Conservation (phyloP, 192 early-diverging fungal species). For the Rhizophagus prolifer region DNA sequence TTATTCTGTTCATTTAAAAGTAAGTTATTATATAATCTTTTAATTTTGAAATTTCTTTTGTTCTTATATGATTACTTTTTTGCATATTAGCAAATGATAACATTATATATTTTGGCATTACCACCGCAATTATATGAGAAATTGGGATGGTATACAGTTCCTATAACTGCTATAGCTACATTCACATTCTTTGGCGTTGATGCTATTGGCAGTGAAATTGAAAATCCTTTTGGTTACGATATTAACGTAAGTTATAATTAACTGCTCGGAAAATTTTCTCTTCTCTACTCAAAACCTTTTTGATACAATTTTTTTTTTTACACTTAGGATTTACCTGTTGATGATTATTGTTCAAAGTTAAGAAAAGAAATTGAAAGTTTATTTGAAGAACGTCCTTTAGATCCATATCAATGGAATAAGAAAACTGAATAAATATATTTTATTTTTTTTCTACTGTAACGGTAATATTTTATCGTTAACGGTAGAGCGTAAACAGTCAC, state of each 20-base stretch:
- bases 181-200: slow-evolving; percentile 56
- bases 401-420: not conserved
- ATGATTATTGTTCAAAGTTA: slow-evolving; percentile 46
- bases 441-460: too few relatives aligned
- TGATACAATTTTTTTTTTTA: not conserved
- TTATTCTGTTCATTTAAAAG: slow-evolving; percentile 69
- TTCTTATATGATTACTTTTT: not conserved
- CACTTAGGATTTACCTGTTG: slow-evolving; percentile 42
- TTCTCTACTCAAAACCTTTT: not conserved
- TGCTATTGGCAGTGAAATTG: slow-evolving; percentile 49
- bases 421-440: not conserved
- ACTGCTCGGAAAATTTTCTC: too few relatives aligned
- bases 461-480: too few relatives aligned
- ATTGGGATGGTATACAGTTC: slow-evolving; percentile 39
- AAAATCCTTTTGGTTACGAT: slow-evolving; percentile 57
- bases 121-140: slow-evolving; percentile 38
- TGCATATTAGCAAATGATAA: slow-evolving; percentile 38
- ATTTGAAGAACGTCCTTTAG: not conserved
- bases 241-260: slow-evolving; percentile 32
- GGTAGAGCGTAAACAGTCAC: too few relatives aligned
- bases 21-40: slow-evolving; percentile 45
- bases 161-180: slow-evolving; percentile 43
- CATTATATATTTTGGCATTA: slow-evolving; percentile 41
- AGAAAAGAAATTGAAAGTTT: slow-evolving; percentile 38
- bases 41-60: not conserved